A percentile compares a stretch with the other conserved stretches of the same genome.
Evolutionary conservation across 2,329 filamentous ascomycete species (phyloP).

Genomic region (Saccharata proteae): DNA sequence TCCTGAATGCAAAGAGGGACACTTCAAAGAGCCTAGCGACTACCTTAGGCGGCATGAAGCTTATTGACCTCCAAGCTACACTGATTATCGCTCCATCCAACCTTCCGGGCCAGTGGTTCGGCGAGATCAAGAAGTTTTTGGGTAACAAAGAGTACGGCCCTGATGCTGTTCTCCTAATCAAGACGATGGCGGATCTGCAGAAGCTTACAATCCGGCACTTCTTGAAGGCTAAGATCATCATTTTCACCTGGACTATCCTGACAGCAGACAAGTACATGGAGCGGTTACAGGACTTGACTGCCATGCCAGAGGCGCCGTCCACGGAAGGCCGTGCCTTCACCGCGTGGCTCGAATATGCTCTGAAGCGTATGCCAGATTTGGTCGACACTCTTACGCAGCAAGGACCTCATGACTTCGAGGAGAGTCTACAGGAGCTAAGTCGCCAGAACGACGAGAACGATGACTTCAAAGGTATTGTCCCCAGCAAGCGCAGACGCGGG

Average conservation of each 20-base stretch:
- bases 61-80: constrained; percentile 42
- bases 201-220: constrained; percentile 33
- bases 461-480: constrained; percentile 25
- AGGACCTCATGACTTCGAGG: constrained; percentile 13
- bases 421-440: constrained; percentile 18
- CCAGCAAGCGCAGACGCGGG: constrained; percentile 25
- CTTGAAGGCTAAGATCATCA: constrained; percentile 39
- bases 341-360: constrained; percentile 40
- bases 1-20: constrained; percentile 13
- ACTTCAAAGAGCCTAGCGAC: constrained; percentile 9
- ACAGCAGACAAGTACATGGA: constrained; percentile 36
- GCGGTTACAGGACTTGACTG: constrained; percentile 38
- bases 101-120: constrained; percentile 46
- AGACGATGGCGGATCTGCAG: constrained; percentile 26
- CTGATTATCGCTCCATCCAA: constrained; percentile 46
- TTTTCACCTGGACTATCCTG: constrained; percentile 42
- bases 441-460: too few relatives aligned
- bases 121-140: constrained; percentile 42
- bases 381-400: constrained; percentile 17
- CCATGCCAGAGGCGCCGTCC: constrained; percentile 28
- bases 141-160: constrained; percentile 15
- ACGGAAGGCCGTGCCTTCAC: constrained; percentile 36
- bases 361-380: constrained; percentile 29
- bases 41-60: constrained; percentile 12
- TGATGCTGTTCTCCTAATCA: constrained; percentile 36